These are phyloP conservation scores for Oryza coarctata DNA, from an alignment of 176 grass and related monocot genomes.

Conservation along the genomic window DNA sequence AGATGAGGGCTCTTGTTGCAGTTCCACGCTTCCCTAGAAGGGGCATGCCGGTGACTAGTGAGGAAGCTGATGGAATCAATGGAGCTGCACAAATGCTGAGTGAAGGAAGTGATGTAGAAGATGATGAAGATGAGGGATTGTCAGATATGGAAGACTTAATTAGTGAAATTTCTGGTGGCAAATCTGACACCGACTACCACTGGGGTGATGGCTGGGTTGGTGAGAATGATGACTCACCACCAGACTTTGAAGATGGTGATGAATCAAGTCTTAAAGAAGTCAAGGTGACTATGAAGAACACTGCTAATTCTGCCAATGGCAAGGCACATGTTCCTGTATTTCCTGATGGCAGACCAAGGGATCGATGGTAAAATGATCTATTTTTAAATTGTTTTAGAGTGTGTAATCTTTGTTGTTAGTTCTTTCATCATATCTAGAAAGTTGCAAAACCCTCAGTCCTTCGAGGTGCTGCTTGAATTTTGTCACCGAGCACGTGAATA, in stretches of 20 bases:
- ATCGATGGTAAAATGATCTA: slow-evolving; percentile 63
- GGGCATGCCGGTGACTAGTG: neutral
- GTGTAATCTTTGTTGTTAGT: slow-evolving; percentile 8
- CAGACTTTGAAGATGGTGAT: slow-evolving; percentile 67
- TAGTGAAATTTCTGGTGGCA: slow-evolving; percentile 48
- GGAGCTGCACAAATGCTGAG: neutral
- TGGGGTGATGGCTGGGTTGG: slow-evolving; percentile 85
- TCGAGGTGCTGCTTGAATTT: slow-evolving; percentile 28
- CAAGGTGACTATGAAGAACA: slow-evolving; percentile 27
- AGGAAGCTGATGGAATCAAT: slow-evolving; percentile 32
- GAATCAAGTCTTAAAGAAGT: slow-evolving; percentile 32
- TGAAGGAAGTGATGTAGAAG: slow-evolving; percentile 40
- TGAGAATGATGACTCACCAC: slow-evolving; percentile 55
- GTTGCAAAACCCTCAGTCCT: slow-evolving; percentile 20
- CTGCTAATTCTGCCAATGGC: slow-evolving; percentile 10
- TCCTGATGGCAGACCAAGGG: slow-evolving; percentile 80
- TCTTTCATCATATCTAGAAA: slow-evolving; percentile 22
- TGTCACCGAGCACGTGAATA: slow-evolving; percentile 3
- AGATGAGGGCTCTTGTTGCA: slow-evolving; percentile 79
- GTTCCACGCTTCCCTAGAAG: slow-evolving; percentile 58
- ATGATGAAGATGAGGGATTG: slow-evolving; percentile 53
- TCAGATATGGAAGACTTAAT: slow-evolving; percentile 76
- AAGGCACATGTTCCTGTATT: slow-evolving; percentile 52
- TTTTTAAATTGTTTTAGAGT: slow-evolving; percentile 27
- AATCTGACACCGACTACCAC: slow-evolving; percentile 57